These are phyloP conservation scores for Suhomyces choctaworum DNA, from an alignment of 1,139 yeast species.

Conservation along the genomic window DNA sequence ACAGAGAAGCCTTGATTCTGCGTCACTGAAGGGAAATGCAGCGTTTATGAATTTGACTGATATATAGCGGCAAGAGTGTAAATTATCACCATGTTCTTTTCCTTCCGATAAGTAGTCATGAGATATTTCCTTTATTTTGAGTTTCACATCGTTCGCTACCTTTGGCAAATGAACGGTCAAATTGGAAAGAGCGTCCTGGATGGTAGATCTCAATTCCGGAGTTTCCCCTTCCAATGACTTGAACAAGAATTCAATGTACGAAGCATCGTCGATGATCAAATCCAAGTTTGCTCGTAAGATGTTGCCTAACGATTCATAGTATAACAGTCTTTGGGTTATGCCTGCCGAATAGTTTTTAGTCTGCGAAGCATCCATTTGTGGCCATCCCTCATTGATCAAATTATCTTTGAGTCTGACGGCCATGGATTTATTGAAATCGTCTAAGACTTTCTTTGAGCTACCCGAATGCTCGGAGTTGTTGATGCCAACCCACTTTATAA, in stretches of 20 bases:
- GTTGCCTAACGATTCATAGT: constrained; percentile 77
- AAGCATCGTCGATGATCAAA: constrained; percentile 46
- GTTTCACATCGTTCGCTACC: constrained; percentile 41
- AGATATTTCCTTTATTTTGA: constrained; percentile 46
- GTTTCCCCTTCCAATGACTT: constrained; percentile 69
- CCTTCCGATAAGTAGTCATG: constrained; percentile 35
- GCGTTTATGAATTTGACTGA: constrained; percentile 67
- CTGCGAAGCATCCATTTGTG: constrained; percentile 39
- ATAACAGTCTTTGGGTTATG: constrained; percentile 53
- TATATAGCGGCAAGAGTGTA: constrained; percentile 53
- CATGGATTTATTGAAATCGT: constrained; percentile 40
- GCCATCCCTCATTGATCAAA: constrained; percentile 62
- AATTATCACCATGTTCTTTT: constrained; percentile 20
- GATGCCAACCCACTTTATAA: constrained; percentile 56
- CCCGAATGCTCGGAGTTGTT: constrained; percentile 18
- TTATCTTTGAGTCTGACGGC: constrained; percentile 53
- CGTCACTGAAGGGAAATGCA: constrained; percentile 66
- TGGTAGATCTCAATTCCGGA: constrained; percentile 61
- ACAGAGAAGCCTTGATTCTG: constrained; percentile 68
- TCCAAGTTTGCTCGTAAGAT: constrained; percentile 53
- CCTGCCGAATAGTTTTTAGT: constrained; percentile 32
- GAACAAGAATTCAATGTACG: constrained; percentile 65
- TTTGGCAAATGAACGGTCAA: constrained; percentile 51
- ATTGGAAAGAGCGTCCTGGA: constrained; percentile 72
- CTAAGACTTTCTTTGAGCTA: constrained; percentile 14